Base-by-base conservation (phyloP, 192 early-diverging fungal genomes). In the Funneliformis geosporum region DNA sequence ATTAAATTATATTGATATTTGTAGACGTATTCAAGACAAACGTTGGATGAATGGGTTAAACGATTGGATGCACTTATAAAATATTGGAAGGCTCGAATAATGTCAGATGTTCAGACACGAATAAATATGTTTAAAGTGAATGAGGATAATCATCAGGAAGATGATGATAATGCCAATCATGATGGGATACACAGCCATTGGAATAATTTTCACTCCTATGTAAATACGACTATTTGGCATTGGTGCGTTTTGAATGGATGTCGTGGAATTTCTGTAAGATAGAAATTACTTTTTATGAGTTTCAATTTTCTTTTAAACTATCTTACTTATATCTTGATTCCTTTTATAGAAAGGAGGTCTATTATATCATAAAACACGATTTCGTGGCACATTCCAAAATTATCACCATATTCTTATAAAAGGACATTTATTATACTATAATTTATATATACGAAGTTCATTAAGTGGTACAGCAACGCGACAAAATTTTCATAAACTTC, bases 181-280 rank as follows among this genome's bases (percentile, higher is more conserved):
- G 28, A 80, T 76, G 8, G 64, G 64, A 16, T 79, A 55, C n/a
- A 79, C 82, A 14, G 61, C 79, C 75, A 85, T 21, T 83, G 80
- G 80, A 80, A 83, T 42, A 81, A 81, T 23, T 79, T 83, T 43
- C 55, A 80, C 23, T 62, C 82, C 4, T 66, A 60, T 74, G 78
- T 76, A 1, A 76, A 75, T 16, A 73, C 82, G 1, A 60, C 64
- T 8, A 80, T 83, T n/a, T 85, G 84, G 84, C 81, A 85, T 50
- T 83, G 82, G 84, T 85, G 84, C 67, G 79, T 83, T 10, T 65
- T 82, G n/a, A 81, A 85, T 70, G 82, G 84, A 2, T 85, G 84
- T 73, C 77, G 84, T 38, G 80, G 78, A 38, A 68, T 85, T 12
- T 83, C 80, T 14, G 80, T 80, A 76, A 50, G 43, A 61, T 11